phyloP scores from a whole-genome alignment of 164 flowering plant species.

The Annona squamosa region DNA sequence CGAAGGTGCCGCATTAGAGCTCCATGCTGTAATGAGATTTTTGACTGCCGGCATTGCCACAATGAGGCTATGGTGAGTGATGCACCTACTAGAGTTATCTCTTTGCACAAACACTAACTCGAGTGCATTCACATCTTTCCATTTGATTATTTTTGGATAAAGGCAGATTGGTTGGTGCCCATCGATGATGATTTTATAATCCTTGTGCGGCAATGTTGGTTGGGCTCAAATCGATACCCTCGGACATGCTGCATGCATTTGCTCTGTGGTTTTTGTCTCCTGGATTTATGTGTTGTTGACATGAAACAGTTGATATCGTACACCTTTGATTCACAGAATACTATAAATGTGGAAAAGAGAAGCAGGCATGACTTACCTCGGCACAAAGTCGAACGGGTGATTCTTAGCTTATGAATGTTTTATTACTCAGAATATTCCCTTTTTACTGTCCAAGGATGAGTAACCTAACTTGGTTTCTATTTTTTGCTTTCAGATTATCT shows the following conservation, averaged over 20 bases:
- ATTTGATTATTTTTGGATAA: not conserved
- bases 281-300: too few relatives aligned
- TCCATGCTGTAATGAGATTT: slow-evolving; percentile 85
- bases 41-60: slow-evolving; percentile 86
- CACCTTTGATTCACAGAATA: slow-evolving; percentile 40
- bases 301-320: too few relatives aligned
- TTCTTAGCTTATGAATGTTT: slow-evolving; percentile 1
- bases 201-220: too few relatives aligned
- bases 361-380: slow-evolving; percentile 79
- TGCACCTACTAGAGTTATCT: too few relatives aligned
- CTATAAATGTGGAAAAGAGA: slow-evolving; percentile 42
- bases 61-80: slow-evolving; percentile 58
- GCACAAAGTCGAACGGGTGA: slow-evolving; percentile 63
- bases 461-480: not conserved
- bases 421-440: not conserved
- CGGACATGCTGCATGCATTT: too few relatives aligned
- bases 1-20: slow-evolving; percentile 81
- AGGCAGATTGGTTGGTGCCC: too few relatives aligned
- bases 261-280: too few relatives aligned
- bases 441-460: not conserved
- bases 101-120: not conserved
- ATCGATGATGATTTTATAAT: too few relatives aligned
- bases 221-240: too few relatives aligned
- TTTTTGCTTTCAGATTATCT: slow-evolving; percentile 50
- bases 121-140: not conserved